Percentiles rank a stretch among this genome's conserved stretches.
Evolutionary conservation across 2,329 filamentous ascomycete genomes (phyloP).

Genomic region (Exserohilum turcica): DNA sequence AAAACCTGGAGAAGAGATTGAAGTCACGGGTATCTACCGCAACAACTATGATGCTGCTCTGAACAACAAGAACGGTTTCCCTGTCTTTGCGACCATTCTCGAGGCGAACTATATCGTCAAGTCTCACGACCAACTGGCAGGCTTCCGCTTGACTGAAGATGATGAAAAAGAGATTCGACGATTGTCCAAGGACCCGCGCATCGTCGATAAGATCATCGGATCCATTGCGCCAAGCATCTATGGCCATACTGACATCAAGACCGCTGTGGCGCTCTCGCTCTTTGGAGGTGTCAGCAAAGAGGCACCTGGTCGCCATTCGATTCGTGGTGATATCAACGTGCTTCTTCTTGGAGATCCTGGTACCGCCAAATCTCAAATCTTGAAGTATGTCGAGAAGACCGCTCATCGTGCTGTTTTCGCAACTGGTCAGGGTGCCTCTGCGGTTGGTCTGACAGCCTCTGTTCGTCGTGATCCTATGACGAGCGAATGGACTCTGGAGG

Average conservation of each 20-base stretch:
- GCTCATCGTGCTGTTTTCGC: conserved; percentile 96
- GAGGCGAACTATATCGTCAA: conserved; percentile 98
- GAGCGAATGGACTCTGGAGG: conserved; percentile 96
- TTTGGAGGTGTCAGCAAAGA: conserved; percentile 94
- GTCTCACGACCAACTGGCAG: conserved; percentile 94
- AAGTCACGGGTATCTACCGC: conserved; percentile 93
- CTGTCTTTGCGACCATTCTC: conserved; percentile 95
- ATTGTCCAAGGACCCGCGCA: conserved; percentile 85
- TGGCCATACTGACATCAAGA: conserved; percentile 96
- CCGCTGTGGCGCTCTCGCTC: conserved; percentile 87
- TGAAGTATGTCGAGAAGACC: conserved; percentile 98
- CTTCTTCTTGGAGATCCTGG: conserved; percentile 94
- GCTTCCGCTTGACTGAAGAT: conserved; percentile 92
- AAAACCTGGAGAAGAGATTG: conserved; percentile 97
- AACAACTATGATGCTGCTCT: conserved; percentile 98
- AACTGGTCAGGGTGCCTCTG: conserved; percentile 94
- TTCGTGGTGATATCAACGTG: conserved; percentile 97
- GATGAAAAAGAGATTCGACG: conserved; percentile 90
- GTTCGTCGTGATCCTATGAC: conserved; percentile 95
- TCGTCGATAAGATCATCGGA: conserved; percentile 88
- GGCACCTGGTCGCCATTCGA: conserved; percentile 84
- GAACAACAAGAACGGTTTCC: conserved; percentile 98
- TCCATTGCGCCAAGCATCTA: conserved; percentile 98
- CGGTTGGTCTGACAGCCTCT: conserved; percentile 95
- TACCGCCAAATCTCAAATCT: conserved; percentile 95